Base-by-base conservation (phyloP, 2,329 filamentous ascomycete species). In the Curvularia verruculosa region DNA sequence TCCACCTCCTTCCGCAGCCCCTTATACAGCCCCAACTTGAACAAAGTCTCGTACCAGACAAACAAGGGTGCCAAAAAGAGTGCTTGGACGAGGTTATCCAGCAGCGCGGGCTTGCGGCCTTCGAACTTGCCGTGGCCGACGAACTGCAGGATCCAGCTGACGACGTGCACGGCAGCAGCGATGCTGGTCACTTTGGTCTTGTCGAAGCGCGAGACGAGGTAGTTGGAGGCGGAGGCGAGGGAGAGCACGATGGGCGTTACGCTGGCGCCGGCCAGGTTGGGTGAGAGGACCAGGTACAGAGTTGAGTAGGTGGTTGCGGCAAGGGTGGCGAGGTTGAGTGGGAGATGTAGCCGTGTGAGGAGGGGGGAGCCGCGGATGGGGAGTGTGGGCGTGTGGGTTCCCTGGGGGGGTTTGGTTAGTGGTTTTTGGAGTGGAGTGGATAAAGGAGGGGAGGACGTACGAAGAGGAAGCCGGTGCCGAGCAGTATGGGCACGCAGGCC, bases 11-110 rank as follows among this genome's bases (percentile, higher is more conserved):
- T 60, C 60, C 92, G 90, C 67, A 77, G 76, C 0, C 60, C 65
- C 13, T 80, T 82, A 59, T 94, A 86, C 78, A 97, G 97, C 26
- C 94, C 94, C 54, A 96, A 84, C 72, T 84, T 87, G 80, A 98
- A 98, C 43, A 98, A 81, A 10, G 94, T 78, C 80, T 98, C 93
- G 67, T 98, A 89, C 91, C 95, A 98, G 54, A 98, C 94, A 70
- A 98, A 99, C 71, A 99, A 87, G 26, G 95, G 95, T 1, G 94
- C 95, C 34, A 98, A 82, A 71, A 98, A 93, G 63, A 98, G 77
- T 37, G 95, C 93, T 78, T 98, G 95, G 49, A 95, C 83, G 41
- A 98, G 77, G 71, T 96, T 98, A 78, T 97, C 93, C 54, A 98
- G 79, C 66, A 97, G 78, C 12, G 93, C 94, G 4, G 94, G 94